Evolutionary conservation across 495 filamentous ascomycete genomes (phyloP).

Genomic region (Elasticomyces elasticus): DNA sequence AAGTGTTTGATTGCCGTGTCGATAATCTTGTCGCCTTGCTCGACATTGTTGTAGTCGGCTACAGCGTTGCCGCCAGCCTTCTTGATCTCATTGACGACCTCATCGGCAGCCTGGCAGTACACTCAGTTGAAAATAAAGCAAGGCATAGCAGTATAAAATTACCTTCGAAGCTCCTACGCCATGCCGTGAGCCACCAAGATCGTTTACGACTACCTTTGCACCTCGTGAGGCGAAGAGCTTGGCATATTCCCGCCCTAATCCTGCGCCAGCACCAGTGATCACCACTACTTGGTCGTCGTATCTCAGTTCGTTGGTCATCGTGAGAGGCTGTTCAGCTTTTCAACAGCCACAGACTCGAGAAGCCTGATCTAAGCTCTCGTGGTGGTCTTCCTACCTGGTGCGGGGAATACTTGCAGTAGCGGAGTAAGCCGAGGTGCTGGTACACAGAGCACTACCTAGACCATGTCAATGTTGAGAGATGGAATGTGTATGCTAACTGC

Average conservation of each 20-base stretch:
- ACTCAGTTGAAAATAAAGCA: not conserved
- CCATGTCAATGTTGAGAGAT: not conserved
- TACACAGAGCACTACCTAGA: not conserved
- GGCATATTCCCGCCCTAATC: constrained; percentile 83
- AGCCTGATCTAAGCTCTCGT: no score
- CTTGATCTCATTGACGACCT: constrained; percentile 18
- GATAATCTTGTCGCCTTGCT: constrained; percentile 20
- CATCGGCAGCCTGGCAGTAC: constrained; percentile 11
- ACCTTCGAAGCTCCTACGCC: constrained; percentile 33
- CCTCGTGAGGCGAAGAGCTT: constrained; percentile 81
- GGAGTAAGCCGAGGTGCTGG: no score
- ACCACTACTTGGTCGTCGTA: constrained; percentile 75
- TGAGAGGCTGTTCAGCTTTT: not conserved
- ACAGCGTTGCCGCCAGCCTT: constrained; percentile 16
- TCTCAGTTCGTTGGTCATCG: not conserved
- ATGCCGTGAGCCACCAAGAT: constrained; percentile 77
- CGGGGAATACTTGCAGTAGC: no score
- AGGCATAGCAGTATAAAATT: not conserved
- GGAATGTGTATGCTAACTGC: no score
- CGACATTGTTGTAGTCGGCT: constrained; percentile 17
- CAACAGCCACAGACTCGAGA: not conserved
- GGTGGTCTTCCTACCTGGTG: no score
- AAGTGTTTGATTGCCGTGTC: constrained; percentile 17
- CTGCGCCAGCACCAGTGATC: constrained; percentile 84
- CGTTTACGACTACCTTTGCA: constrained; percentile 89